Evolutionary conservation across 768 basidiomycete species (phyloP), one percentile per base, ranked within the genome.

Genomic region (Pholiota conissans): DNA sequence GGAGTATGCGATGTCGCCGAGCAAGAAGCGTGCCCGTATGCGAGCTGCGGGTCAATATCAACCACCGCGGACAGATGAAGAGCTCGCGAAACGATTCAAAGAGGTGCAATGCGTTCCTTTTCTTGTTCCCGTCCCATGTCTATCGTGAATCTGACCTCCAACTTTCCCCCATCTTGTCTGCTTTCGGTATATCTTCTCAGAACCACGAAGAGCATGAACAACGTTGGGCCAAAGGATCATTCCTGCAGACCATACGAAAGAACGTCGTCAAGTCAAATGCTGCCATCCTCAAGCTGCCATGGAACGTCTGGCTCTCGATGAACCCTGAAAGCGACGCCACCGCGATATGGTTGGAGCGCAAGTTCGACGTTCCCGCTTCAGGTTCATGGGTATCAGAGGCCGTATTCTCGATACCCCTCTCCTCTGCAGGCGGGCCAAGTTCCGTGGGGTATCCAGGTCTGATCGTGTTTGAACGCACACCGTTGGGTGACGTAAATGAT

Each of bases 301-400:
- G 88, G 86, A 76, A 79, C 24, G 69, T 84, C 35, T 91, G 90
- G 90, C 66, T 92, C n/a, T 89, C 90, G 2, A 76, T 84, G 63
- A 91, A 91, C 65, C 82, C 84, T 11, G 85, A 85, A 56, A 84
- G 78, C 62, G 89, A 91, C 63, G 83, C 82, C 18, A 91, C 90
- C 7, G 89, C 89, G 3, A 90, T 91, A 35, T 92, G 90, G 90
- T 63, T 91, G 39, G 85, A 91, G 64, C 78, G 79, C 61, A 93
- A 93, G 69, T 91, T 92, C 58, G 78, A 86, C 60, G 78, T 90
- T 11, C 86, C 87, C 0, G 68, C 73, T 5, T 86, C 86, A 2
- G 89, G 89, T 2, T 59, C 72, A 35, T 90, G 89, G 89, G 71
- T 72, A 5, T 76, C 79, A 14, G 87, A 86, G 57, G 68, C 68